Evolutionary conservation across 2,329 filamentous ascomycete species (phyloP).

Genomic region (Neonectria hederae): DNA sequence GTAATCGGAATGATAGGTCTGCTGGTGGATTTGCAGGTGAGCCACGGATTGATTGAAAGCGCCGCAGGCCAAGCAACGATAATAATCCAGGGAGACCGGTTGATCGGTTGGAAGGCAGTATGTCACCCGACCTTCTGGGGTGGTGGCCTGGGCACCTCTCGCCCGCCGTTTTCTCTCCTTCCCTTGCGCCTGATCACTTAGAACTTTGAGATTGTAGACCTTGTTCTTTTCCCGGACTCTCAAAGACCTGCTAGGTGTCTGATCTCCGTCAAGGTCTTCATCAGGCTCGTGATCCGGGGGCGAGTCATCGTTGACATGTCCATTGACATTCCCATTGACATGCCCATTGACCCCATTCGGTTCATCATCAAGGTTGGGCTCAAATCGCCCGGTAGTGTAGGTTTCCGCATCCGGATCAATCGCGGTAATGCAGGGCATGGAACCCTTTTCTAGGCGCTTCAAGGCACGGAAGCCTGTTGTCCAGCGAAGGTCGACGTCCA

Average conservation of each 20-base stretch:
- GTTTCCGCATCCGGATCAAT: conserved; percentile 48
- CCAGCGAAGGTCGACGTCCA: conserved; percentile 61
- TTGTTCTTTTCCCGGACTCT: conserved; percentile 59
- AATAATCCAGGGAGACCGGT: conserved; percentile 57
- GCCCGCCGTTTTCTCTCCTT: conserved; percentile 57
- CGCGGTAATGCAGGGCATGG: conserved; percentile 56
- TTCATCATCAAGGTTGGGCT: conserved; percentile 32
- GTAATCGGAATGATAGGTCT: conserved; percentile 56
- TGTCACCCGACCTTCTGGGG: conserved; percentile 55
- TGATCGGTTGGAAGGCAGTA: conserved; percentile 57
- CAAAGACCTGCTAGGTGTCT: conserved; percentile 62
- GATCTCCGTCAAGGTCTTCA: conserved; percentile 57
- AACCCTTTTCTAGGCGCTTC: conserved; percentile 51
- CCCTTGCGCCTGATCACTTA: conserved; percentile 67
- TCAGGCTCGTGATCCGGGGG: conserved; percentile 56
- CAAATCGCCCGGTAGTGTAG: conserved; percentile 38
- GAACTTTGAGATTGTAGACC: conserved; percentile 67
- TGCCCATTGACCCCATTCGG: conserved; percentile 25
- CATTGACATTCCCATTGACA: conserved; percentile 28
- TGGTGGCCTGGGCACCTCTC: conserved; percentile 37
- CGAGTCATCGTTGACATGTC: conserved; percentile 40
- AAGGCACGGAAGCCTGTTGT: conserved; percentile 51
- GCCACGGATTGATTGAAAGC: conserved; percentile 57
- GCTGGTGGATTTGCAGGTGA: conserved; percentile 61
- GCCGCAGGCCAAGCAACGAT: conserved; percentile 62